Percentiles rank a stretch among this genome's conserved stretches.
These are phyloP conservation scores for Leptosphaerulina australis DNA, from an alignment of 2,329 filamentous ascomycete genomes.

Conservation along the genomic window DNA sequence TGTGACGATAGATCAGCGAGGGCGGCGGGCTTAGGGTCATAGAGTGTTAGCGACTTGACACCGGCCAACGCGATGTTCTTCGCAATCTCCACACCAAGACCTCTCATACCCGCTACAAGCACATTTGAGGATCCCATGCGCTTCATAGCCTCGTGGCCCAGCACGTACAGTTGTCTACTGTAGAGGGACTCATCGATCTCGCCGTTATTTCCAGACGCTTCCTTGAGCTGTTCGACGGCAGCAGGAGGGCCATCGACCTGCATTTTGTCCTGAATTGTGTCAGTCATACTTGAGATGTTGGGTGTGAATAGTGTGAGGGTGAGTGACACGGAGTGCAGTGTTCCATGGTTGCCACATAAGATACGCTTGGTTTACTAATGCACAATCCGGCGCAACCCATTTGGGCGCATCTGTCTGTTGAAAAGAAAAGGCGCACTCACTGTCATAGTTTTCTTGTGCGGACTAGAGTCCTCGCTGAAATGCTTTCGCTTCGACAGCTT, in stretches of 20 bases:
- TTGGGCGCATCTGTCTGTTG: conserved; percentile 7
- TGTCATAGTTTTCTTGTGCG: conserved; percentile 50
- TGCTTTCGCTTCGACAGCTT: conserved; percentile 53
- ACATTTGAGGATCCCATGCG: conserved; percentile 97
- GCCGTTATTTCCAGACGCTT: conserved; percentile 53
- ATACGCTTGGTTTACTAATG: conserved; percentile 33
- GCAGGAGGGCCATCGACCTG: conserved; percentile 65
- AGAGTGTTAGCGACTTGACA: conserved; percentile 94
- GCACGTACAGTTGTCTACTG: conserved; percentile 71
- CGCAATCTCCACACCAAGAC: conserved; percentile 94
- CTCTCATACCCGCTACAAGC: conserved; percentile 88
- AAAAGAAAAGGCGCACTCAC: conserved; percentile 36
- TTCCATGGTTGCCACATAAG: conserved; percentile 16
- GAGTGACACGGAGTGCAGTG: neutral
- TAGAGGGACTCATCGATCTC: conserved; percentile 73
- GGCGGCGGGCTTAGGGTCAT: conserved; percentile 82
- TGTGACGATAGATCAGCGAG: conserved; percentile 93
- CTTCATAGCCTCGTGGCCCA: conserved; percentile 90
- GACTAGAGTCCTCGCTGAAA: conserved; percentile 48
- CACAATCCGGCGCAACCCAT: conserved; percentile 29
- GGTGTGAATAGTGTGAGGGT: neutral
- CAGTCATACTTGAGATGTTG: conserved; percentile 10
- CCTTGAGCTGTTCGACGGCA: conserved; percentile 65
- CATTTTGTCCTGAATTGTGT: conserved; percentile 61
- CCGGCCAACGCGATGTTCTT: conserved; percentile 98